These are phyloP conservation scores for Cichorium intybus DNA, from an alignment of 140 eudicot genomes.

Conservation along the genomic window DNA sequence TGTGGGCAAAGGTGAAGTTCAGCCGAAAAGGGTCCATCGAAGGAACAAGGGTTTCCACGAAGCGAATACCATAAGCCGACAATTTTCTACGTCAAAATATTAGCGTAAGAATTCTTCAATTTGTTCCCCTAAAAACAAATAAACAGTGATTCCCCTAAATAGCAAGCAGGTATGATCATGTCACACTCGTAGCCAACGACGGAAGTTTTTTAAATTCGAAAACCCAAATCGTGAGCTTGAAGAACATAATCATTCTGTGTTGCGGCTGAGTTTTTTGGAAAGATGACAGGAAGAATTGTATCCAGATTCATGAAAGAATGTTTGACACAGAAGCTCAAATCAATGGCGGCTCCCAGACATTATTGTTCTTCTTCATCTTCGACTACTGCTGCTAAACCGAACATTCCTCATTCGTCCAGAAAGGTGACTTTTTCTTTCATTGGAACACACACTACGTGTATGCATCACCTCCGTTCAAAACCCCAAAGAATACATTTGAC, in stretches of 20 bases:
- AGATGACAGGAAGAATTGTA: constrained; percentile 53
- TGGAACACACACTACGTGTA: constrained; percentile 8
- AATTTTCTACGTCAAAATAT: constrained; percentile 20
- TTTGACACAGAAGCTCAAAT: constrained; percentile 35
- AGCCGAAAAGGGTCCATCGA: constrained; percentile 11
- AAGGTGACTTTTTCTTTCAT: constrained; percentile 35
- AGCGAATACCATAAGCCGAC: constrained; percentile 26
- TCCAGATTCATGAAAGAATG: constrained; percentile 43
- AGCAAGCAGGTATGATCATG: constrained; percentile 8
- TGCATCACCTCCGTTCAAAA: constrained; percentile 10
- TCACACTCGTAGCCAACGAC: constrained; percentile 10
- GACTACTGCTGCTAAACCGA: constrained; percentile 37
- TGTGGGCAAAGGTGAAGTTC: neutral
- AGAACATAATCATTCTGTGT: constrained; percentile 16
- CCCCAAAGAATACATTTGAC: neutral
- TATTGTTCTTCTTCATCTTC: constrained; percentile 39
- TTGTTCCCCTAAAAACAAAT: constrained; percentile 19
- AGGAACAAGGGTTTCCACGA: constrained; percentile 32
- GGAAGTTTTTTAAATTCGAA: neutral
- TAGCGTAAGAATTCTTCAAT: constrained; percentile 29
- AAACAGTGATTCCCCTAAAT: constrained; percentile 21
- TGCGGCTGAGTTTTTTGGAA: constrained; percentile 4
- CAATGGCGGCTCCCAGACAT: constrained; percentile 29
- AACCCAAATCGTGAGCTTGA: constrained; percentile 6
- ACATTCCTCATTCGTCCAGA: constrained; percentile 72